Conservation (phyloP, 75 land plant genomes). For the Adiantum capillusveneris region DNA sequence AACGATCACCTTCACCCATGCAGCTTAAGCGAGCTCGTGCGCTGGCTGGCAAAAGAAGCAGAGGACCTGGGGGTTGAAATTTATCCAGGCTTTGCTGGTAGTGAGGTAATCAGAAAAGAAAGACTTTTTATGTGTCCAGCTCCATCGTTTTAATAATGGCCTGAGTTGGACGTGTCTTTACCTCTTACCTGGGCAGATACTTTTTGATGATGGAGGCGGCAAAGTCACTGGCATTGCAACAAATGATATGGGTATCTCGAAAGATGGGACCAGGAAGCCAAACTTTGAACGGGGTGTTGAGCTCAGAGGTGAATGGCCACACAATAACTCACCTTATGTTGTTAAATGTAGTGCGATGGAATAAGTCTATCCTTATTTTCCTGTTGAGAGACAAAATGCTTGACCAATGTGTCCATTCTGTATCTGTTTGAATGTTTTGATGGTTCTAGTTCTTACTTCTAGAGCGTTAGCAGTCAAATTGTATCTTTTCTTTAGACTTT, state of each 20-base stretch:
- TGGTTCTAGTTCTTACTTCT: too few species aligned
- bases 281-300: constrained; percentile 91
- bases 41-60: constrained; percentile 86
- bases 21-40: constrained; percentile 92
- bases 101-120: constrained; percentile 54
- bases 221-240: constrained; percentile 83
- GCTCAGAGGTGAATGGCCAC: constrained; percentile 51
- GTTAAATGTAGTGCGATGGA: too few species aligned
- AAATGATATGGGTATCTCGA: constrained; percentile 95
- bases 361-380: too few species aligned
- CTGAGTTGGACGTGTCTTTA: too few species aligned
- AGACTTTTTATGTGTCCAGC: too few species aligned
- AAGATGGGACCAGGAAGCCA: constrained; percentile 76
- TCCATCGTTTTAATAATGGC: too few species aligned
- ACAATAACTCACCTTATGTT: too few species aligned
- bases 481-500: too few species aligned
- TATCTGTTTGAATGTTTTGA: too few species aligned
- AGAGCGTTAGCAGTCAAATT: too few species aligned
- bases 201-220: constrained; percentile 48
- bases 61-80: constrained; percentile 96
- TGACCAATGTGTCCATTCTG: too few species aligned
- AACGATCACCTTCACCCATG: constrained; percentile 10
- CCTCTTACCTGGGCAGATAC: constrained; percentile 37
- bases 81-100: constrained; percentile 98
- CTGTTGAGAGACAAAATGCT: too few species aligned